Evolutionary conservation across 2,329 filamentous ascomycete species (phyloP).

Genomic region (Metarhizium robertsii): DNA sequence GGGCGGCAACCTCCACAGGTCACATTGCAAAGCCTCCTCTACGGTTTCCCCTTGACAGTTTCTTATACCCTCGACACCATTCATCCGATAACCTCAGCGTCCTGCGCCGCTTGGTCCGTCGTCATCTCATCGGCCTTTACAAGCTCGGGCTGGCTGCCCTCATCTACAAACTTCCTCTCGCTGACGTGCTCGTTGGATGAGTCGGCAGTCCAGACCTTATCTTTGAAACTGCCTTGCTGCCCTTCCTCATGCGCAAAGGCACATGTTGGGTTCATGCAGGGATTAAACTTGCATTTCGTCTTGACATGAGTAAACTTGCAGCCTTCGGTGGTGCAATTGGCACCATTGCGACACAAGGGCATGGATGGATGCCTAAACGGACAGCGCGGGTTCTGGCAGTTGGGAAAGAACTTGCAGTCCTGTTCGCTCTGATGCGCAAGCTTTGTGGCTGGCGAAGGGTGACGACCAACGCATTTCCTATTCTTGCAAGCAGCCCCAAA

Average conservation of each 20-base stretch:
- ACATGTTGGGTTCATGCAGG: constrained; percentile 83
- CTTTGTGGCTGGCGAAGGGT: constrained; percentile 82
- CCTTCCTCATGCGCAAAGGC: constrained; percentile 86
- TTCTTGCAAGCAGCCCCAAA: constrained; percentile 94
- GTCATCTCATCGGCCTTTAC: constrained; percentile 50
- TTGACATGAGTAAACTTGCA: constrained; percentile 89
- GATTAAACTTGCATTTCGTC: constrained; percentile 81
- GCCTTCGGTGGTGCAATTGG: constrained; percentile 68
- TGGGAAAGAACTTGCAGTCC: constrained; percentile 85
- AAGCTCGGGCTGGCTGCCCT: constrained; percentile 58
- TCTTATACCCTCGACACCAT: not conserved
- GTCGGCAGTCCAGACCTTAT: constrained; percentile 83
- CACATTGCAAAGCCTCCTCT: not conserved
- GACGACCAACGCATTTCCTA: constrained; percentile 81
- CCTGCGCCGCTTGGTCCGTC: constrained; percentile 28
- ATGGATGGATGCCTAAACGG: constrained; percentile 82
- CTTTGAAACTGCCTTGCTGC: constrained; percentile 73
- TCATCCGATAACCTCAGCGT: constrained; percentile 27
- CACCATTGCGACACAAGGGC: constrained; percentile 84
- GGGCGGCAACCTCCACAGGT: not conserved
- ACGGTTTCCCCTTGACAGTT: not conserved
- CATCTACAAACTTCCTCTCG: constrained; percentile 79
- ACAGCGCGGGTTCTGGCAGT: constrained; percentile 81
- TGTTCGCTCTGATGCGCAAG: constrained; percentile 70
- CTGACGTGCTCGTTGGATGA: constrained; percentile 59